Evolutionary conservation across 2,329 filamentous ascomycete species (phyloP).

Genomic region (Akanthomyces dipterigenus): DNA sequence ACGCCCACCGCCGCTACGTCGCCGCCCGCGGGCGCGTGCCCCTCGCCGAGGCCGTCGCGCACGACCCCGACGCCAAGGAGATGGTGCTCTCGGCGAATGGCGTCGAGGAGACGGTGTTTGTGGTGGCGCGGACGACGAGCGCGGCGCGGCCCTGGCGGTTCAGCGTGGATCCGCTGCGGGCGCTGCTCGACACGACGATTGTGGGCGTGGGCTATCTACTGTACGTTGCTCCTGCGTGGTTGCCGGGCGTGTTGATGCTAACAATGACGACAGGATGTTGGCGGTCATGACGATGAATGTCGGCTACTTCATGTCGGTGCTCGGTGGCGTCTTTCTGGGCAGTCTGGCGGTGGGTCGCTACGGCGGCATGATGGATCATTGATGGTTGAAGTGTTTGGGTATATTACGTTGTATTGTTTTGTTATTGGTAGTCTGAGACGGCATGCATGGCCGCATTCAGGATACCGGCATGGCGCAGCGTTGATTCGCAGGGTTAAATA

Average conservation of each 20-base stretch:
- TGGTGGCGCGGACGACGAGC: slow-evolving; percentile 54
- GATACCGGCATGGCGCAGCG: neutral
- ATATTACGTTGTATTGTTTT: neutral
- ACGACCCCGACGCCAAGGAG: slow-evolving; percentile 55
- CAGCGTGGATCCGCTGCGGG: slow-evolving; percentile 69
- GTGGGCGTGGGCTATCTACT: slow-evolving; percentile 77
- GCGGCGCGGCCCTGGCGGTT: slow-evolving; percentile 68
- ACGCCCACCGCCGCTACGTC: slow-evolving; percentile 70
- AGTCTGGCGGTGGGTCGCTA: slow-evolving; percentile 75
- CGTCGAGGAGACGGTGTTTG: slow-evolving; percentile 70
- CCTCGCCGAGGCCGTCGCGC: slow-evolving; percentile 51
- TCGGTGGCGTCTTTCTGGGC: slow-evolving; percentile 76
- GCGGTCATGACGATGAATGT: slow-evolving; percentile 87
- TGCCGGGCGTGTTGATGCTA: neutral
- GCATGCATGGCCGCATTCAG: neutral
- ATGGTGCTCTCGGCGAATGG: slow-evolving; percentile 68
- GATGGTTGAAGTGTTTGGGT: neutral
- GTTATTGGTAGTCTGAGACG: no score
- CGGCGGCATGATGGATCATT: slow-evolving; percentile 42
- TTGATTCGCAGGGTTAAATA: neutral
- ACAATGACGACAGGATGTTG: slow-evolving; percentile 63
- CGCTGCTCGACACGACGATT: slow-evolving; percentile 62
- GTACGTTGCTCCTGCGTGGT: slow-evolving; percentile 46
- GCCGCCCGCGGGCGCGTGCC: slow-evolving; percentile 59
- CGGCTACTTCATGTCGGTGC: slow-evolving; percentile 75